phyloP scores from a whole-genome alignment of 2,329 filamentous ascomycete species.

The Mariannaea sp. region DNA sequence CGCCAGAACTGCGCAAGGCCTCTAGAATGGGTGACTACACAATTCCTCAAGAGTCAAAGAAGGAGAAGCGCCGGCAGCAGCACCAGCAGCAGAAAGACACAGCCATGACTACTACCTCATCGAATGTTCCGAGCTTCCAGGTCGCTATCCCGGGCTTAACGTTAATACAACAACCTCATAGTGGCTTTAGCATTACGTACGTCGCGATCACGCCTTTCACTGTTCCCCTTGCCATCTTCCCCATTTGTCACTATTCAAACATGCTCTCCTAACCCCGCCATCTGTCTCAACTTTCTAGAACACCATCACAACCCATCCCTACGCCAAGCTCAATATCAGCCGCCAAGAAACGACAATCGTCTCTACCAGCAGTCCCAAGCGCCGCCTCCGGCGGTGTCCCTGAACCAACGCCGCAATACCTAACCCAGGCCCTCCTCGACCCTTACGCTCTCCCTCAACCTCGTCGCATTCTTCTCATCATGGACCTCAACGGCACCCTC shows the following conservation, averaged over 20 bases:
- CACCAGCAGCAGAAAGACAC: background rate
- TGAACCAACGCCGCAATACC: constrained; percentile 63
- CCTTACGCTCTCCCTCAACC: constrained; percentile 51
- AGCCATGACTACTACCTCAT: background rate
- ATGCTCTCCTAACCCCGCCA: background rate
- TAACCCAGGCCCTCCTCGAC: constrained; percentile 55
- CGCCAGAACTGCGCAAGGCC: background rate
- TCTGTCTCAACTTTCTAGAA: background rate
- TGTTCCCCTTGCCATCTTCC: no score
- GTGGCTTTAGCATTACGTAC: background rate
- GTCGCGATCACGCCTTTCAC: background rate
- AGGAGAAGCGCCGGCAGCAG: background rate
- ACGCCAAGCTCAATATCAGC: background rate
- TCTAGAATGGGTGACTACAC: constrained; percentile 7
- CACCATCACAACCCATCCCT: background rate
- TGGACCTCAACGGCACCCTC: constrained; percentile 94
- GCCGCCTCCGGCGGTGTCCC: constrained; percentile 62
- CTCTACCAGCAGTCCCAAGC: constrained; percentile 37
- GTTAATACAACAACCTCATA: background rate
- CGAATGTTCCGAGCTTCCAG: background rate
- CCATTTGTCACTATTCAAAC: no score
- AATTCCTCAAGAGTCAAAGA: background rate
- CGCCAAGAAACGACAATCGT: background rate
- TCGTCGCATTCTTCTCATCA: constrained; percentile 75
- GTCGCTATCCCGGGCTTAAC: constrained; percentile 5